Conservation (phyloP, 768 basidiomycete species). For the Pisolithus albus region DNA sequence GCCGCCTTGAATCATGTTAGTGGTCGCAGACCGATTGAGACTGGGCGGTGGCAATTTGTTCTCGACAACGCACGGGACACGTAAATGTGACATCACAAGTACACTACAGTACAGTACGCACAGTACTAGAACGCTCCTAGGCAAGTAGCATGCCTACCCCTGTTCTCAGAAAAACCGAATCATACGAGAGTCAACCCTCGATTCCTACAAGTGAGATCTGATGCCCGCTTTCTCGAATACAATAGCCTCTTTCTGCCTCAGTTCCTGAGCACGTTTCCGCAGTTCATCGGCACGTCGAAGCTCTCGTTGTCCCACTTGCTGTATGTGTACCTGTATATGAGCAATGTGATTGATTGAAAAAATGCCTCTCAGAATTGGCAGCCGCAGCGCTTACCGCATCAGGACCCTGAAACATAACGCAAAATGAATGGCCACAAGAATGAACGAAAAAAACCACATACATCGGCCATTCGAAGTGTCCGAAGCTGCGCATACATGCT, state of each 20-base stretch:
- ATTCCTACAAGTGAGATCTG: conserved; percentile 46
- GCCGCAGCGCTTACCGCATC: conserved; percentile 50
- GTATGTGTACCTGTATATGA: conserved; percentile 77
- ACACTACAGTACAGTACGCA: no score
- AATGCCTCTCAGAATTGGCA: neutral
- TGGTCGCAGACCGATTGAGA: neutral
- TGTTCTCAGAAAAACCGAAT: no score
- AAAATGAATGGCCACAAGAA: conserved; percentile 2
- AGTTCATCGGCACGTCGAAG: conserved; percentile 68
- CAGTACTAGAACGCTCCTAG: no score
- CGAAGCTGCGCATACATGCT: conserved; percentile 70
- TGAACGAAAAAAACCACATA: conserved; percentile 29
- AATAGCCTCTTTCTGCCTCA: conserved; percentile 54
- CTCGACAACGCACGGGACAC: no score
- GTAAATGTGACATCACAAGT: no score
- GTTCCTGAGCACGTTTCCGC: conserved; percentile 44
- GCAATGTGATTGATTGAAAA: conserved; percentile 8
- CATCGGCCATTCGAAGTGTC: conserved; percentile 84
- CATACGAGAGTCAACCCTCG: no score
- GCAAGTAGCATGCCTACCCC: neutral
- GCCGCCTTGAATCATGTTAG: conserved; percentile 12
- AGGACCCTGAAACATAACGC: conserved; percentile 48
- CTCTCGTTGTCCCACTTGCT: conserved; percentile 90
- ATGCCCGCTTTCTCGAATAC: conserved; percentile 55
- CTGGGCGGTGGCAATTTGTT: neutral